A percentile compares a stretch with the other conserved stretches of the same genome.
These are phyloP conservation scores for Gnomoniopsis sp. DNA, from an alignment of 2,329 filamentous ascomycete species.

Conservation along the genomic window DNA sequence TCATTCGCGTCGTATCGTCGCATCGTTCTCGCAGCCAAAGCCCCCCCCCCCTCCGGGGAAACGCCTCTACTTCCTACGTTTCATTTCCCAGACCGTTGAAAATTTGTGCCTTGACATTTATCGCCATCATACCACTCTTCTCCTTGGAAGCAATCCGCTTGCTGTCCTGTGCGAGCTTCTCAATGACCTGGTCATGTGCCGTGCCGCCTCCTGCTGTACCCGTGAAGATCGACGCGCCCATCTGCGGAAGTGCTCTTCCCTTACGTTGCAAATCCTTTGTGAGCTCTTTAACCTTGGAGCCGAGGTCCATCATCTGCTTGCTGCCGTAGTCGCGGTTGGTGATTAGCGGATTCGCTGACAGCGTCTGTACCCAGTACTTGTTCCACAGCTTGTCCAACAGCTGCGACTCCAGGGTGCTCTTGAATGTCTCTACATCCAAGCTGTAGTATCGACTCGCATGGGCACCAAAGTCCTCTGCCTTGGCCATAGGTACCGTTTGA, in stretches of 20 bases:
- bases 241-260: slow-evolving; percentile 23
- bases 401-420: slow-evolving; percentile 83
- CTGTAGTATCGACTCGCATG: slow-evolving; percentile 89
- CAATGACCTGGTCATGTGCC: slow-evolving; percentile 46
- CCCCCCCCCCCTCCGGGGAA: background rate
- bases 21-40: background rate
- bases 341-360: slow-evolving; percentile 85
- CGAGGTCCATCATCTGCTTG: slow-evolving; percentile 87
- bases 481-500: slow-evolving; percentile 82
- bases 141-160: slow-evolving; percentile 61
- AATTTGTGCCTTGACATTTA: slow-evolving; percentile 60
- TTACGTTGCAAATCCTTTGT: slow-evolving; percentile 36
- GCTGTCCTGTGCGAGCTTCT: slow-evolving; percentile 59
- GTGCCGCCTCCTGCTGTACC: slow-evolving; percentile 21
- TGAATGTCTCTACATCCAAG: slow-evolving; percentile 89
- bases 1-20: background rate
- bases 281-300: slow-evolving; percentile 73
- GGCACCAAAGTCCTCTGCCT: slow-evolving; percentile 93
- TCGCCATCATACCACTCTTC: slow-evolving; percentile 58
- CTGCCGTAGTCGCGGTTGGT: slow-evolving; percentile 91
- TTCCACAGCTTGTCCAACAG: slow-evolving; percentile 92
- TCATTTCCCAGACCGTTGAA: slow-evolving; percentile 44
- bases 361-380: slow-evolving; percentile 97
- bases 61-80: background rate
- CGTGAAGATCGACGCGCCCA: slow-evolving; percentile 19